Conservation (phyloP, 208 protist species). For the Strigomonas culicis region DNA sequence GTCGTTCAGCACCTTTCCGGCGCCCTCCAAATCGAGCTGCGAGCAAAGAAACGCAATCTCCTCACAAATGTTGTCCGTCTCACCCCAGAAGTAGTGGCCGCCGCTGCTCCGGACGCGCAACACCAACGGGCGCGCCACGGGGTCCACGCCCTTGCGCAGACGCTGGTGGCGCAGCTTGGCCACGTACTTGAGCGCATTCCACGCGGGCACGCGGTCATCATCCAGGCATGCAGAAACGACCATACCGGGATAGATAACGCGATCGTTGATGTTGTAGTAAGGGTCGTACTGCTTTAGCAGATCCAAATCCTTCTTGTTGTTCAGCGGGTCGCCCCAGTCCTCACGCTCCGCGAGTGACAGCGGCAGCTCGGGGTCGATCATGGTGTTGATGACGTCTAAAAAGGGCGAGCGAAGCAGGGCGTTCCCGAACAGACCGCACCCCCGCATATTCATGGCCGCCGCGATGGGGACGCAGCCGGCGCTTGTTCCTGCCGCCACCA, state of each 20-base stretch:
- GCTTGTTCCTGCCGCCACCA: slow-evolving; percentile 88
- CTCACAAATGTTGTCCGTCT: slow-evolving; percentile 80
- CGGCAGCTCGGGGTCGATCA: slow-evolving; percentile 88
- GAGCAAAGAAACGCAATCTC: slow-evolving; percentile 85
- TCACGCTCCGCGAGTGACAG: slow-evolving; percentile 90
- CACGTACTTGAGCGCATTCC: slow-evolving; percentile 90
- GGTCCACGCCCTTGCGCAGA: slow-evolving; percentile 60
- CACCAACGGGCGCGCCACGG: slow-evolving; percentile 64
- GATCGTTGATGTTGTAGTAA: slow-evolving; percentile 91
- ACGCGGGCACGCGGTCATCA: slow-evolving; percentile 87
- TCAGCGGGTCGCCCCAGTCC: slow-evolving; percentile 94
- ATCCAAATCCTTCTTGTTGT: slow-evolving; percentile 59
- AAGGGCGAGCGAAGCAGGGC: slow-evolving; percentile 90
- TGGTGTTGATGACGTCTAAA: slow-evolving; percentile 93
- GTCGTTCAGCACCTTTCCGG: slow-evolving; percentile 81
- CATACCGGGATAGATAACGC: slow-evolving; percentile 88
- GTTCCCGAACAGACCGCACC: slow-evolving; percentile 81
- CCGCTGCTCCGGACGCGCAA: slow-evolving; percentile 64
- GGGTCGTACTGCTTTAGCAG: slow-evolving; percentile 77
- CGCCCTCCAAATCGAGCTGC: slow-evolving; percentile 80
- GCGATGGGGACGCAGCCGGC: slow-evolving; percentile 94
- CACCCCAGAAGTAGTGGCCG: slow-evolving; percentile 84
- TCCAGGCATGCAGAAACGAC: slow-evolving; percentile 88
- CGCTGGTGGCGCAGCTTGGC: slow-evolving; percentile 83
- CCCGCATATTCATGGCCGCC: slow-evolving; percentile 89